Evolutionary conservation across 495 filamentous ascomycete genomes (phyloP), one percentile per base, ranked within the genome.

Genomic region (Articulospora tetracladia): DNA sequence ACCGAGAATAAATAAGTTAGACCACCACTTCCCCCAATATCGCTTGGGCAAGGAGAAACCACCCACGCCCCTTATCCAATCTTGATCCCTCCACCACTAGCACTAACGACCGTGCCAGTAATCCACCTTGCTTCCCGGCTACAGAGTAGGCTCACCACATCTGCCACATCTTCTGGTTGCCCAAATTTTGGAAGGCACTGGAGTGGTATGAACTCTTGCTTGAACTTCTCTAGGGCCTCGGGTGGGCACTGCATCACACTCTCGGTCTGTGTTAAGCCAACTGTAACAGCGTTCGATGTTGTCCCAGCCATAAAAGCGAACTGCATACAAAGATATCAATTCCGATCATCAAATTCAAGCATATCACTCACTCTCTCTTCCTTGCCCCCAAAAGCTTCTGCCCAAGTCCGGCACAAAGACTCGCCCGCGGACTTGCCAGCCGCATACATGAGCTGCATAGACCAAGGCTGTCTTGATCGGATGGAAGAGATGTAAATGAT

Each of bases 401-500:
- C 49, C 59, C 59, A 61, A 41, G 53, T 61, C 20, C 59, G 19
- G 30, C 53, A 61, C 41, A 61, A 22, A 19, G 52, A 50, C 47
- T 56, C 59, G 19, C 59, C 59, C 1, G 59, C 59, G 0, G 59
- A 56, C 46, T 61, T 61, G 0, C 59, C 59, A 28, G 59, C 59
- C 25, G 53, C 26, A 57, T 61, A 61, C 59, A 61, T 50, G 53
- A 61, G 53, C 49, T 61, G 59, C 30, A 22, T 8, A 0, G 53
- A 34, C 59, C 59, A 61, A 15, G 59, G 59, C 32, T 61, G 59
- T 44, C 59, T 50, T 22, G 53, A 50, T 13, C 59, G 3, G 1
- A 61, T 20, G 1, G 59, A 61, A 10, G 59, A 61, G 20, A 61
- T 61, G 49, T 56, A 61, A 26, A 61, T 30, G 23, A 61, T 61